Evolutionary conservation across 768 basidiomycete species (phyloP).

Genomic region (Calocera viscosa): DNA sequence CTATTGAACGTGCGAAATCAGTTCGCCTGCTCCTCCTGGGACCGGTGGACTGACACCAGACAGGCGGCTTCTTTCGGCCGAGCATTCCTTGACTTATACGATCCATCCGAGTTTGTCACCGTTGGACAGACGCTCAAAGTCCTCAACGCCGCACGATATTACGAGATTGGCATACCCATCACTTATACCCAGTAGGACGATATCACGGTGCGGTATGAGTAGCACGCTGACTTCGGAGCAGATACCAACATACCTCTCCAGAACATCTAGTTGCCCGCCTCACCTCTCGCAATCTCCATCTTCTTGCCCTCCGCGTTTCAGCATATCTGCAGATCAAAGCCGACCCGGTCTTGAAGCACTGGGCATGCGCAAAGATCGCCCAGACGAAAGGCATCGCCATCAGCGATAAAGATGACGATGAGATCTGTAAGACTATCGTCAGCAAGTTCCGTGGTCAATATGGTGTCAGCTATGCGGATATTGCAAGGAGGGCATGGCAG

Average conservation of each 20-base stretch:
- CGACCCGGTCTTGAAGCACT: conserved; percentile 81
- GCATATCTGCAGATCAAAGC: conserved; percentile 70
- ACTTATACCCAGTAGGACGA: conserved; percentile 72
- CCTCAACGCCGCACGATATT: conserved; percentile 80
- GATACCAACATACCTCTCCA: conserved; percentile 72
- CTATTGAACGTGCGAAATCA: conserved; percentile 56
- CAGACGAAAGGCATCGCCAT: conserved; percentile 40
- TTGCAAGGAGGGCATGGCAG: conserved; percentile 88
- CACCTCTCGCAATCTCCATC: conserved; percentile 75
- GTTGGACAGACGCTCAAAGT: conserved; percentile 92
- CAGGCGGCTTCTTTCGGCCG: conserved; percentile 96
- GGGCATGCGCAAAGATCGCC: conserved; percentile 87
- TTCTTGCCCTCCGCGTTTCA: conserved; percentile 84
- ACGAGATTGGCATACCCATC: conserved; percentile 85
- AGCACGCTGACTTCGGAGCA: conserved; percentile 24
- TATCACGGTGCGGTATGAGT: background rate
- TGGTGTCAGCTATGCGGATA: conserved; percentile 80
- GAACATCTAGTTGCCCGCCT: conserved; percentile 69
- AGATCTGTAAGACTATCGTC: conserved; percentile 70
- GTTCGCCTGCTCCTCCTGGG: too few species aligned
- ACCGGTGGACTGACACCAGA: background rate
- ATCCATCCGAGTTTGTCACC: conserved; percentile 80
- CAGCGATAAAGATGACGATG: conserved; percentile 51
- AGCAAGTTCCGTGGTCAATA: conserved; percentile 60
- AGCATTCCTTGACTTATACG: conserved; percentile 83